Evolutionary conservation across 2,329 filamentous ascomycete species (phyloP), one percentile per base, ranked within the genome.

Genomic region (Cytospora chrysosperma): DNA sequence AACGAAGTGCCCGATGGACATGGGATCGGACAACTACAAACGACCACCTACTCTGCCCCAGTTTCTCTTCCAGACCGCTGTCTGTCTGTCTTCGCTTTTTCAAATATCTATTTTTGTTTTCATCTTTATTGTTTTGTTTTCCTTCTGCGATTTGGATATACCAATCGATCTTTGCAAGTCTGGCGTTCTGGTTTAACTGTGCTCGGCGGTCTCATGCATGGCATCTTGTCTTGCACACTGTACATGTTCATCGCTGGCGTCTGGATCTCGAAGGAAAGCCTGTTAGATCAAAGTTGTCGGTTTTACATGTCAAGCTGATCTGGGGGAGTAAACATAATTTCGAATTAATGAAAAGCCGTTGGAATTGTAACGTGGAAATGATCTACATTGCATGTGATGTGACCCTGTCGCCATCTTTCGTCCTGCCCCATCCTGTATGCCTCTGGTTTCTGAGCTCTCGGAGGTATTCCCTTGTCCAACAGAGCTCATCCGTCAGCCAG

Each of bases 161-260:
- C 56, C 43, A 49, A 32, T 21, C 43, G n/a, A 50, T 50, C 13
- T 58, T 47, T 26, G 53, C 53, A 58, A 58, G 56, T 58, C n/a
- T 58, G 56, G 56, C 40, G 56, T 58, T 50, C 13, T 27, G 56
- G 21, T 24, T 27, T 32, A 52, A 52, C 24, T 24, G n/a, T 47
- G 7, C 8, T 47, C 2, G n/a, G n/a, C n/a, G n/a, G n/a, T n/a
- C n/a, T n/a, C n/a, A n/a, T n/a, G n/a, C n/a, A 13, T 9, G 43
- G n/a, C n/a, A 2, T 47, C n/a, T n/a, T 47, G 43, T 13, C 43
- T 47, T 12, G 43, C 43, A 47, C 24, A 24, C n/a, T 24, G 10
- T 47, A 47, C 13, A n/a, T 24, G 19, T 47, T 47, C 13, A 47
- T 47, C 24, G 43, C 9, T 5, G 43, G 43, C 43, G 43, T 47